Conservation (phyloP, 1,139 yeast genomes). For the Blastobotrys buckinghamii region DNA sequence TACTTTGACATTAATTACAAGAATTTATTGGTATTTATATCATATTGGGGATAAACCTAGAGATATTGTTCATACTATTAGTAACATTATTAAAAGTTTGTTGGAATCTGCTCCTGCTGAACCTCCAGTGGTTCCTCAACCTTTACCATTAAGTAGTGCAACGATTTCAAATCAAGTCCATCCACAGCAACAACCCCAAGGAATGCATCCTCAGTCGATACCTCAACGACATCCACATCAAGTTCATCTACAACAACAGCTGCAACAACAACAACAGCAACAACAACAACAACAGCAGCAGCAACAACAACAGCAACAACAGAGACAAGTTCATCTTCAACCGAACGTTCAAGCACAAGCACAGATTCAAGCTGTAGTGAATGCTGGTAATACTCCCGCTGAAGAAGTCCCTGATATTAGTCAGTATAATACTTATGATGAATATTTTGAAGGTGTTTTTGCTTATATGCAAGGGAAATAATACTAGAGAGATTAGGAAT, state of each 20-base stretch:
- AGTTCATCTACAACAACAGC: background rate
- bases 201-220: no score
- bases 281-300: conserved; percentile 2
- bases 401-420: conserved; percentile 17
- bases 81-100: conserved; percentile 44
- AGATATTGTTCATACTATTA: conserved; percentile 52
- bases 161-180: background rate
- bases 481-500: background rate
- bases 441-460: conserved; percentile 20
- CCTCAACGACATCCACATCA: background rate
- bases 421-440: conserved; percentile 19
- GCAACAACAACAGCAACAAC: conserved; percentile 4
- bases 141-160: background rate
- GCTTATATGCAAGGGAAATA: conserved; percentile 9
- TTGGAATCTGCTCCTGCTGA: conserved; percentile 33
- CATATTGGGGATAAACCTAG: conserved; percentile 48
- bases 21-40: conserved; percentile 50
- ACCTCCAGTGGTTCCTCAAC: conserved; percentile 5
- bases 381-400: background rate
- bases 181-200: background rate
- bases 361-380: background rate
- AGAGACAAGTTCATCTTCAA: background rate
- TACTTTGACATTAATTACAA: conserved; percentile 40
- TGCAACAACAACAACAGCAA: conserved; percentile 7
- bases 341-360: background rate